Evolutionary conservation across 345 rosid species (phyloP).

Genomic region (Gossypium sturtianum): DNA sequence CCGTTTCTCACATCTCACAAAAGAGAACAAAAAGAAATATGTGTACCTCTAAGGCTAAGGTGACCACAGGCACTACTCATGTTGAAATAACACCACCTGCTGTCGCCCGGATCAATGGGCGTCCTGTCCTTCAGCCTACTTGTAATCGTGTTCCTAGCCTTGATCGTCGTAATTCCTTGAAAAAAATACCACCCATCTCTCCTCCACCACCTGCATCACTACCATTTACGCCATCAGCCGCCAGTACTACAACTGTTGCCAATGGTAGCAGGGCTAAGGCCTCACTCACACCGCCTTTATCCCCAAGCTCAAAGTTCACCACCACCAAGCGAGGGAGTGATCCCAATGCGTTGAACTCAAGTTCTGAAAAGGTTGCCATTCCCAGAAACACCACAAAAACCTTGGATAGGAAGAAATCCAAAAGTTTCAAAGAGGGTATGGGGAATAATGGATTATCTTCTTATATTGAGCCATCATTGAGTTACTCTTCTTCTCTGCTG

Average conservation of each 20-base stretch:
- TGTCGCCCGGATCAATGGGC: constrained; percentile 43
- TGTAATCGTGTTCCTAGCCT: constrained; percentile 36
- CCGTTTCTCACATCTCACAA: neutral
- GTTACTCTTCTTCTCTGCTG: constrained; percentile 32
- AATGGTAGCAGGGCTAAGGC: constrained; percentile 1
- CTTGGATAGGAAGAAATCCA: constrained; percentile 48
- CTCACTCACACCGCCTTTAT: constrained; percentile 22
- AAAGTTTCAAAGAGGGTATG: constrained; percentile 39
- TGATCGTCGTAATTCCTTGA: constrained; percentile 27
- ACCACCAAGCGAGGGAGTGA: constrained; percentile 38
- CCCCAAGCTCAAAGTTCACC: constrained; percentile 36
- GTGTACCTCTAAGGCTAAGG: constrained; percentile 41
- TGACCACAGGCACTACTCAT: constrained; percentile 14
- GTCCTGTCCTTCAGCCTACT: constrained; percentile 59
- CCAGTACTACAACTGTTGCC: neutral
- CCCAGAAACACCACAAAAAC: constrained; percentile 14
- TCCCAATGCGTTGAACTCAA: constrained; percentile 25
- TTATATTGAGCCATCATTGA: constrained; percentile 15
- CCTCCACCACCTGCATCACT: constrained; percentile 24
- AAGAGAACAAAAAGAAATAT: constrained; percentile 6
- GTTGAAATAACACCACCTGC: constrained; percentile 18
- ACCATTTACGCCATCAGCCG: constrained; percentile 8
- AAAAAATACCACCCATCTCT: constrained; percentile 18
- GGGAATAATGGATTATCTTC: neutral
- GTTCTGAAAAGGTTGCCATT: constrained; percentile 27